Percentiles rank a stretch among this genome's conserved stretches.
phyloP scores from a whole-genome alignment of 2,329 filamentous ascomycete species.

The Coniochaeta sp. region DNA sequence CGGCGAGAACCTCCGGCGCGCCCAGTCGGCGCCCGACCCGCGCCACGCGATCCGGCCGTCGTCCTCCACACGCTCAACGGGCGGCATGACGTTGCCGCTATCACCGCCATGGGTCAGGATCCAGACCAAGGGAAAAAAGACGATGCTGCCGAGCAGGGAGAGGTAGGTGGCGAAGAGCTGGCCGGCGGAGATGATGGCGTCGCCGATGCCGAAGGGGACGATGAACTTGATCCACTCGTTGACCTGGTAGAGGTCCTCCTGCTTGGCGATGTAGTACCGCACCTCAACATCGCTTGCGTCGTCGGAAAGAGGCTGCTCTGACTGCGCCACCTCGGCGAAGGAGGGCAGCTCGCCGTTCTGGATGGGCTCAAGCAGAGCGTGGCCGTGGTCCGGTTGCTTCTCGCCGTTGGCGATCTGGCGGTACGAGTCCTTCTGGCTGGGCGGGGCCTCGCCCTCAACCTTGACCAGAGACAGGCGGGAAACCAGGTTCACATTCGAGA shows the following conservation, averaged over 20 bases:
- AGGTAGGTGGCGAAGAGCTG: conserved; percentile 53
- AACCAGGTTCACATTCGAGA: conserved; percentile 59
- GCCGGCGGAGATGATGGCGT: conserved; percentile 35
- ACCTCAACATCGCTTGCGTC: conserved; percentile 11
- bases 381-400: conserved; percentile 18
- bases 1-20: neutral
- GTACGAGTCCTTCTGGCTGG: neutral
- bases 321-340: neutral
- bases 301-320: conserved; percentile 12
- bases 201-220: conserved; percentile 46
- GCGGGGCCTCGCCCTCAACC: conserved; percentile 23
- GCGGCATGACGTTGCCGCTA: neutral
- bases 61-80: neutral
- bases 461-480: conserved; percentile 54
- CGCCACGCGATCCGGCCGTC: neutral
- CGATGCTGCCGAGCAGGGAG: conserved; percentile 53
- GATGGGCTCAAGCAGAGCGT: conserved; percentile 7
- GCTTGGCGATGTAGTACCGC: conserved; percentile 65
- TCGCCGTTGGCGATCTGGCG: neutral
- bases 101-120: neutral
- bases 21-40: neutral
- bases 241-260: conserved; percentile 77
- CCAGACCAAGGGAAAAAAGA: neutral
- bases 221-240: conserved; percentile 72
- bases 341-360: conserved; percentile 9